Percentiles rank a stretch among this genome's conserved stretches.
Conservation (phyloP, 257 asterid genomes). For the Gentiana dahurica region DNA sequence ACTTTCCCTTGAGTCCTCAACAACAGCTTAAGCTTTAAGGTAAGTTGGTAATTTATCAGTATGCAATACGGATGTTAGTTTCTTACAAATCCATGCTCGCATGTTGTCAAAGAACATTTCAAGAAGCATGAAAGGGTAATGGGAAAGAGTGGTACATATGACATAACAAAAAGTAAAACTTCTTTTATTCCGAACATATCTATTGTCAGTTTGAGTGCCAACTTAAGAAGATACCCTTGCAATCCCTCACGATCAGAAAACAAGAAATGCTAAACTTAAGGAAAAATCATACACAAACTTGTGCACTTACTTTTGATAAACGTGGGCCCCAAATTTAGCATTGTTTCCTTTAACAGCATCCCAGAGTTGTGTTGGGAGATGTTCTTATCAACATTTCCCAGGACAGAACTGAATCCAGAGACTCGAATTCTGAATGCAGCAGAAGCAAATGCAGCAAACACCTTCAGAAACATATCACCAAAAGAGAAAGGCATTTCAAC, state of each 20-base stretch:
- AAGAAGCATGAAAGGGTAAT: no score
- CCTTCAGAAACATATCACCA: conserved; percentile 46
- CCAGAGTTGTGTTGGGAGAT: conserved; percentile 54
- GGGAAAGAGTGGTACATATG: conserved; percentile 4
- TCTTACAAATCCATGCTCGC: no score
- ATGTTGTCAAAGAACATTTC: no score
- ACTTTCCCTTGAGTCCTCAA: no score
- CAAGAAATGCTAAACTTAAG: conserved; percentile 8
- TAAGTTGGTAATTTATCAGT: no score
- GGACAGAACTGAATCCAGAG: conserved; percentile 39
- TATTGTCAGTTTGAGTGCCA: neutral
- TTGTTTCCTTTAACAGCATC: conserved; percentile 66
- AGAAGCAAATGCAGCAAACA: conserved; percentile 64
- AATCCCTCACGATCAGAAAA: conserved; percentile 3
- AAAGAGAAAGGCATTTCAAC: conserved; percentile 21
- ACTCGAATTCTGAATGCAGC: conserved; percentile 66
- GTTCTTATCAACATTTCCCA: conserved; percentile 31
- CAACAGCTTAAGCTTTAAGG: no score
- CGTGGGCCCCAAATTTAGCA: conserved; percentile 91
- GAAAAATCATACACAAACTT: neutral
- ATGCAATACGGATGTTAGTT: no score
- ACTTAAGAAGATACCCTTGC: no score
- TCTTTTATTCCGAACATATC: neutral
- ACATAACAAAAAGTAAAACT: neutral
- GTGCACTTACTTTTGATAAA: conserved; percentile 68